Evolutionary conservation across 2,329 filamentous ascomycete genomes (phyloP).

Genomic region (Didymella arachidicola): DNA sequence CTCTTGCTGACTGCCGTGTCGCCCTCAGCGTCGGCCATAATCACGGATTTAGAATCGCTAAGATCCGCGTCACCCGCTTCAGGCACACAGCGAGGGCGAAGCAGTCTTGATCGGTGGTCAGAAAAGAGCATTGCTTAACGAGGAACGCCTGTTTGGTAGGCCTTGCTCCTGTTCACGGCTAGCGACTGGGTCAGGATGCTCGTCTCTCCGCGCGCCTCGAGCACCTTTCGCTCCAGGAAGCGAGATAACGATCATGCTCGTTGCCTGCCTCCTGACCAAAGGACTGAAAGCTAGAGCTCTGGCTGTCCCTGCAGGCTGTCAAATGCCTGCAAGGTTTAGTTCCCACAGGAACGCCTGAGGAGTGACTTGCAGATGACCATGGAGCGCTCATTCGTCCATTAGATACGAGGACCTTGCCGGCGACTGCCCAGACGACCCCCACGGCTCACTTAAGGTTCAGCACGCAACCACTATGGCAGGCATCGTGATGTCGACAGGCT

Average conservation of each 20-base stretch:
- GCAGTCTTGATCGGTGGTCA: slow-evolving; percentile 35
- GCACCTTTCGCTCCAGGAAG: slow-evolving; percentile 19
- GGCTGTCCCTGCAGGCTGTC: slow-evolving; percentile 19
- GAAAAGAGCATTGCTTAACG: slow-evolving; percentile 15
- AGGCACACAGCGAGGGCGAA: slow-evolving; percentile 31
- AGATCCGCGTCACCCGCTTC: slow-evolving; percentile 27
- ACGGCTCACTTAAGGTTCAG: slow-evolving; percentile 36
- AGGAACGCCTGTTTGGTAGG: slow-evolving; percentile 39
- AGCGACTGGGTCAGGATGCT: slow-evolving; percentile 22
- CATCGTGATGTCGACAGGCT: slow-evolving; percentile 30
- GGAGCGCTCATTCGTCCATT: slow-evolving; percentile 19
- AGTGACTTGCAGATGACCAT: slow-evolving; percentile 17
- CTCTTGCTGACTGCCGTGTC: slow-evolving; percentile 31
- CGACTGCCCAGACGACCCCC: slow-evolving; percentile 33
- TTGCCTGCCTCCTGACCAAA: slow-evolving; percentile 26
- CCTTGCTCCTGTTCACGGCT: slow-evolving; percentile 26
- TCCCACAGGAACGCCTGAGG: slow-evolving; percentile 18
- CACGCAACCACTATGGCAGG: slow-evolving; percentile 20
- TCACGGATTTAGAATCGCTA: slow-evolving; percentile 35
- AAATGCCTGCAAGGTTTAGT: slow-evolving; percentile 22
- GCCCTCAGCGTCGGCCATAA: slow-evolving; percentile 30
- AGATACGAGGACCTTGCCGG: slow-evolving; percentile 16
- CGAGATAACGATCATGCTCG: slow-evolving; percentile 41
- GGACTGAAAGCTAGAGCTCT: slow-evolving; percentile 13
- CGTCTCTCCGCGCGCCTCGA: slow-evolving; percentile 19